A percentile compares a stretch with the other conserved stretches of the same genome.
Evolutionary conservation across 2,329 filamentous ascomycete species (phyloP).

Genomic region (Ploettnerulaceae sp.): DNA sequence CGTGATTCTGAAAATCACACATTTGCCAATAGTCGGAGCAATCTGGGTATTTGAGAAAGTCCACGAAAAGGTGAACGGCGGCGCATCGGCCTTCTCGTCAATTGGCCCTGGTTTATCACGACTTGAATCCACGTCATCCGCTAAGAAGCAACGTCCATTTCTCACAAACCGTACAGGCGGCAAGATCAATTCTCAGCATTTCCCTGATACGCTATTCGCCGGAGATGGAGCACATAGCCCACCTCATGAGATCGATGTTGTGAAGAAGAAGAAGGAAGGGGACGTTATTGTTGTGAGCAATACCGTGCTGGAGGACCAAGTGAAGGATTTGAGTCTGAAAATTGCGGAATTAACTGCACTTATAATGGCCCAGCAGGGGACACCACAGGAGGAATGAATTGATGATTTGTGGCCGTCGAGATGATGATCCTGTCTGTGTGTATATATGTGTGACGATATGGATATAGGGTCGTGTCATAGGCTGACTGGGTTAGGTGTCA

Average conservation of each 20-base stretch:
- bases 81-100: conserved; percentile 20
- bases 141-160: conserved; percentile 22
- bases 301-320: conserved; percentile 42
- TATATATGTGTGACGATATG: background rate
- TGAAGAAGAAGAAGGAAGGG: conserved; percentile 15
- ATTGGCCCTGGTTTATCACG: conserved; percentile 15
- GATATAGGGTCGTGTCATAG: background rate
- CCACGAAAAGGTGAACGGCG: conserved; percentile 19
- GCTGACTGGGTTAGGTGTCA: conserved; percentile 19
- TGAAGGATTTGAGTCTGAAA: conserved; percentile 51
- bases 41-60: conserved; percentile 53
- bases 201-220: conserved; percentile 6
- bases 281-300: conserved; percentile 16
- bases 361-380: conserved; percentile 45
- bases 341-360: conserved; percentile 54
- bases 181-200: conserved; percentile 18
- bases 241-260: conserved; percentile 1
- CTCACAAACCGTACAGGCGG: conserved; percentile 21
- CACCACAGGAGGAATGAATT: conserved; percentile 29
- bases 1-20: conserved; percentile 56
- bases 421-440: background rate
- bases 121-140: background rate
- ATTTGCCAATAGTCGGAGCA: conserved; percentile 62
- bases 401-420: background rate
- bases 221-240: conserved; percentile 14